phyloP scores from a whole-genome alignment of 2,329 filamentous ascomycete species.

The Fusarium dimerum region DNA sequence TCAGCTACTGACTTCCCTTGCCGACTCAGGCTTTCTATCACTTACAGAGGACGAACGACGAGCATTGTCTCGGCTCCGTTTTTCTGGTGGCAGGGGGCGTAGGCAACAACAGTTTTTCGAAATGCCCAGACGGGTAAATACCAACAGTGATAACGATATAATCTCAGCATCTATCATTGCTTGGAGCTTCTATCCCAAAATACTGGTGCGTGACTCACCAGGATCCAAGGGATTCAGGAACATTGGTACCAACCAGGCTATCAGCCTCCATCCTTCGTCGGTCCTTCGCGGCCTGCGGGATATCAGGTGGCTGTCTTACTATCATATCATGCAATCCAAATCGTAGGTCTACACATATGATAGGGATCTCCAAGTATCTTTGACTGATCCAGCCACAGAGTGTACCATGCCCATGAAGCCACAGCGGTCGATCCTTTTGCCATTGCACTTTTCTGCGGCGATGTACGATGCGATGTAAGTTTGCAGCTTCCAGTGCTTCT shows the following conservation, averaged over 20 bases:
- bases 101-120: slow-evolving; percentile 76
- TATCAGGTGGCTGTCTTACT: slow-evolving; percentile 86
- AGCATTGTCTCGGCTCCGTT: slow-evolving; percentile 68
- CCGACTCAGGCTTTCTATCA: slow-evolving; percentile 80
- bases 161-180: slow-evolving; percentile 81
- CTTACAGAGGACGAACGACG: slow-evolving; percentile 73
- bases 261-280: slow-evolving; percentile 83
- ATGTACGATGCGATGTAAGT: slow-evolving; percentile 79
- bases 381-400: slow-evolving; percentile 45
- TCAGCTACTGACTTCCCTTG: slow-evolving; percentile 81
- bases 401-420: slow-evolving; percentile 89
- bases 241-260: slow-evolving; percentile 87
- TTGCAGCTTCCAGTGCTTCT: neutral
- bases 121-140: slow-evolving; percentile 74
- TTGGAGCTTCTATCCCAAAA: slow-evolving; percentile 94
- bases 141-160: slow-evolving; percentile 77
- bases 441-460: slow-evolving; percentile 81
- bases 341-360: slow-evolving; percentile 50
- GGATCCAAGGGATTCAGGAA: slow-evolving; percentile 81
- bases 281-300: slow-evolving; percentile 75
- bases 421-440: slow-evolving; percentile 79
- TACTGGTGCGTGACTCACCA: slow-evolving; percentile 74
- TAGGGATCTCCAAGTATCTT: neutral
- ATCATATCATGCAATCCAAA: slow-evolving; percentile 95
- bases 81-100: slow-evolving; percentile 50